Conservation (phyloP, 1,139 yeast species). For the Kluyveromyces sp. region DNA sequence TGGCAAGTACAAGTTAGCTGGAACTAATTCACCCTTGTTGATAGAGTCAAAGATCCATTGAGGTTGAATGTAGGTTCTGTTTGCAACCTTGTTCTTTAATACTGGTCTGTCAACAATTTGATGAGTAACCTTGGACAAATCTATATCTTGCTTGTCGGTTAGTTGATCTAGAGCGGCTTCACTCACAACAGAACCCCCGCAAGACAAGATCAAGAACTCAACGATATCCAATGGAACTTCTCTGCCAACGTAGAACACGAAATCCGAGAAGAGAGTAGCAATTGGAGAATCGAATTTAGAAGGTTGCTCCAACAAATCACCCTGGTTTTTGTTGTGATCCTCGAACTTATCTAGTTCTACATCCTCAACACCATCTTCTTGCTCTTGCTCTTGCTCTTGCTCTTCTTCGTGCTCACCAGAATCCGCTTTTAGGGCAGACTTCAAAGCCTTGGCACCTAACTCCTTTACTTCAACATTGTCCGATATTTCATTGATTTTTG, state of each 20-base stretch:
- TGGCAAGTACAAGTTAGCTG: slow-evolving; percentile 79
- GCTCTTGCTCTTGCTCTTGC: slow-evolving; percentile 33
- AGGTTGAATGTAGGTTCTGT: slow-evolving; percentile 92
- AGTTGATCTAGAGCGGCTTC: slow-evolving; percentile 84
- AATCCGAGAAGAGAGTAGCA: slow-evolving; percentile 59
- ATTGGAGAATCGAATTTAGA: slow-evolving; percentile 49
- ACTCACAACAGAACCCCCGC: slow-evolving; percentile 81
- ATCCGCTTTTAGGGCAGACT: slow-evolving; percentile 39
- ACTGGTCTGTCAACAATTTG: slow-evolving; percentile 92
- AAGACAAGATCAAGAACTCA: slow-evolving; percentile 79
- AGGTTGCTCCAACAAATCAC: slow-evolving; percentile 80
- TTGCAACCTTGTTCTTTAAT: slow-evolving; percentile 67
- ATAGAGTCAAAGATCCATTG: slow-evolving; percentile 96
- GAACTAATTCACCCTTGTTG: slow-evolving; percentile 65
- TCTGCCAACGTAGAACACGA: slow-evolving; percentile 83
- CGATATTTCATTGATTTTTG: slow-evolving; percentile 27
- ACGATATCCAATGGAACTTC: slow-evolving; percentile 91
- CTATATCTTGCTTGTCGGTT: slow-evolving; percentile 38
- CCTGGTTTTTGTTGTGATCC: slow-evolving; percentile 52
- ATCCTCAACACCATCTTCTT: slow-evolving; percentile 37
- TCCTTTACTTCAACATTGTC: slow-evolving; percentile 30
- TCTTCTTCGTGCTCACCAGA: slow-evolving; percentile 30
- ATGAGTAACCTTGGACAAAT: slow-evolving; percentile 71
- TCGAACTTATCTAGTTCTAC: slow-evolving; percentile 65
- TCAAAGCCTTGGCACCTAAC: slow-evolving; percentile 28